These are phyloP conservation scores for Paramecium biaurelia DNA, from an alignment of 73 alveolate species.

Conservation along the genomic window DNA sequence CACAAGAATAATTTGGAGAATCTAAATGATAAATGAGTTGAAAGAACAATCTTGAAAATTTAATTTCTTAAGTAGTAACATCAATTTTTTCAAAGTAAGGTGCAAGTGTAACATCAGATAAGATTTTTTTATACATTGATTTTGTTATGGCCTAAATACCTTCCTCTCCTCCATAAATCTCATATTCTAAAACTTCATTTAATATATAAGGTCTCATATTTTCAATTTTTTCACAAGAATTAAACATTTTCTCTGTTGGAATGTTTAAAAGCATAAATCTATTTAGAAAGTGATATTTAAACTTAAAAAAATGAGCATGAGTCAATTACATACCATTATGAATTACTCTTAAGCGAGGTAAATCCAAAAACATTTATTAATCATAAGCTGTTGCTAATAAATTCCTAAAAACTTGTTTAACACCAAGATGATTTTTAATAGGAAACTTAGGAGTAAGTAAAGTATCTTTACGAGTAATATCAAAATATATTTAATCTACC, in stretches of 20 bases:
- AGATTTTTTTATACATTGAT: conserved; percentile 22
- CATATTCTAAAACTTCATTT: neutral
- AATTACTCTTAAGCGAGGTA: neutral
- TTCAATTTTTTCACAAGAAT: conserved; percentile 34
- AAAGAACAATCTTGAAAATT: neutral
- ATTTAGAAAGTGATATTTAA: neutral
- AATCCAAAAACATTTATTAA: neutral
- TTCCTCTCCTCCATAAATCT: neutral
- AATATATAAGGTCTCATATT: neutral
- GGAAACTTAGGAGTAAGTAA: neutral
- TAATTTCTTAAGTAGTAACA: neutral
- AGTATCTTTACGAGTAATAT: neutral
- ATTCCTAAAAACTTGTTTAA: neutral
- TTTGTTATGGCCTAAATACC: neutral
- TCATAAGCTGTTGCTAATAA: neutral
- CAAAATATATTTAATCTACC: neutral
- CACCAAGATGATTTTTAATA: neutral
- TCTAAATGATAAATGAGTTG: conserved; percentile 25
- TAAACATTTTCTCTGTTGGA: conserved; percentile 8
- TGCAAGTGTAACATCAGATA: neutral
- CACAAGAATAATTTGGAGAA: conserved; percentile 32
- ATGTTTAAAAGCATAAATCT: neutral
- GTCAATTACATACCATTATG: neutral
- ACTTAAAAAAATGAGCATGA: conserved; percentile 4
- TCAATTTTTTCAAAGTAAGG: neutral